Percentiles rank a stretch among this genome's conserved stretches.
phyloP scores from a whole-genome alignment of 441 rosid species.

The Mallotus repandus region DNA sequence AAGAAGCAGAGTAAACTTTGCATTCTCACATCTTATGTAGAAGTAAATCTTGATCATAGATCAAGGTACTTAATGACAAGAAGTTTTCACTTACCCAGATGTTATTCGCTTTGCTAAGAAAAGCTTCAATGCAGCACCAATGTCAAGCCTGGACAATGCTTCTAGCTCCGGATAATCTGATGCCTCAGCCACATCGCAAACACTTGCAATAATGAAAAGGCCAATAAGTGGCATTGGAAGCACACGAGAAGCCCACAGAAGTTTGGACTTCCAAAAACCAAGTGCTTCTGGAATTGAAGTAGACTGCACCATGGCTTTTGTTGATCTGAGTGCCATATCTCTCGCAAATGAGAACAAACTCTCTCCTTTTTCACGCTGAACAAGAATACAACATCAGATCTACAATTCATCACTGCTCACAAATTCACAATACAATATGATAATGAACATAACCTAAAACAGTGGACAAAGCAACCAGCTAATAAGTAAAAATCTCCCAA shows the following conservation, averaged over 20 bases:
- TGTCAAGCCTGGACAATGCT: slow-evolving; percentile 81
- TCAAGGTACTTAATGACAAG: no score
- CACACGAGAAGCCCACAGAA: slow-evolving; percentile 89
- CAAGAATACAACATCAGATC: slow-evolving; percentile 24
- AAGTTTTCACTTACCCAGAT: slow-evolving; percentile 62
- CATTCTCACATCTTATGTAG: not conserved
- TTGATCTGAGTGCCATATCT: slow-evolving; percentile 80
- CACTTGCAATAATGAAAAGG: slow-evolving; percentile 69
- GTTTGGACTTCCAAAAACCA: slow-evolving; percentile 90
- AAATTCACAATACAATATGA: not conserved
- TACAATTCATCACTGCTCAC: not conserved
- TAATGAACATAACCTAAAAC: no score
- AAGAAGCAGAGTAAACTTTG: not conserved
- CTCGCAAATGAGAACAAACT: slow-evolving; percentile 84
- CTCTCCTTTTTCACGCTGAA: slow-evolving; percentile 85
- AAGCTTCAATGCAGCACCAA: slow-evolving; percentile 88
- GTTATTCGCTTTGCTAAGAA: slow-evolving; percentile 83
- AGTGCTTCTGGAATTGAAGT: slow-evolving; percentile 59
- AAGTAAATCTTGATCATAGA: not conserved
- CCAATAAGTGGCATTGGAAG: slow-evolving; percentile 97
- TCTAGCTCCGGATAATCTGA: slow-evolving; percentile 75
- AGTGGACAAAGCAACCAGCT: no score
- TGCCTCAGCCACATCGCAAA: slow-evolving; percentile 63
- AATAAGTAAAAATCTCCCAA: no score
- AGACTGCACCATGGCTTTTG: slow-evolving; percentile 74